Percentiles rank a stretch among this genome's conserved stretches.
These are phyloP conservation scores for Coccomyxa sp. DNA, from an alignment of 139 green algal genomes.

Conservation along the genomic window DNA sequence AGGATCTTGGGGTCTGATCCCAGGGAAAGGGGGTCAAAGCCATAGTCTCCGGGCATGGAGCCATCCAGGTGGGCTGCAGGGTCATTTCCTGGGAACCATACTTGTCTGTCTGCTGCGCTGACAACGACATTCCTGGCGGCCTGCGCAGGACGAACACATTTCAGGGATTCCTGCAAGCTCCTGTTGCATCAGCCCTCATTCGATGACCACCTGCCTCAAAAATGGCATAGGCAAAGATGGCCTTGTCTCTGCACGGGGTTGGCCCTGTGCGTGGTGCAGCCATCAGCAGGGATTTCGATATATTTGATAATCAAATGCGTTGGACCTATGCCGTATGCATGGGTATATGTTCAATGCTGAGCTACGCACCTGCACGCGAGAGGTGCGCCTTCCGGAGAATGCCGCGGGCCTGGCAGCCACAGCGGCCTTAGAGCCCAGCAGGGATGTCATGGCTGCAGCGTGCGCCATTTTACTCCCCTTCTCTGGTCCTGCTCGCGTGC, in stretches of 20 bases:
- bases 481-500: too few species aligned
- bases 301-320: too few species aligned
- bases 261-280: too few species aligned
- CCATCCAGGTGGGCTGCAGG: constrained; percentile 43
- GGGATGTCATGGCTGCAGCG: constrained; percentile 4
- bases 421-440: neutral
- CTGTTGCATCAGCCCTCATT: too few species aligned
- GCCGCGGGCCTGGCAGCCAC: neutral
- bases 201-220: too few species aligned
- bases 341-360: too few species aligned
- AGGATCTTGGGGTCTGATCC: constrained; percentile 39
- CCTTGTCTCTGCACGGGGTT: too few species aligned
- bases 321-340: too few species aligned
- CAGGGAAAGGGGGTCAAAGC: constrained; percentile 93
- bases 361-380: neutral
- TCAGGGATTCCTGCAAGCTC: too few species aligned
- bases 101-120: constrained; percentile 18
- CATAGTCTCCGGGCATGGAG: constrained; percentile 54
- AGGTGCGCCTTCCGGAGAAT: neutral
- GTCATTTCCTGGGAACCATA: constrained; percentile 38
- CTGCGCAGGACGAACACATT: too few species aligned
- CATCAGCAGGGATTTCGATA: too few species aligned
- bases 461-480: neutral
- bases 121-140: constrained; percentile 5
- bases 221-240: too few species aligned